Conservation (phyloP, 371 early-diverging fungal species). For the Rhizopus delemar region DNA sequence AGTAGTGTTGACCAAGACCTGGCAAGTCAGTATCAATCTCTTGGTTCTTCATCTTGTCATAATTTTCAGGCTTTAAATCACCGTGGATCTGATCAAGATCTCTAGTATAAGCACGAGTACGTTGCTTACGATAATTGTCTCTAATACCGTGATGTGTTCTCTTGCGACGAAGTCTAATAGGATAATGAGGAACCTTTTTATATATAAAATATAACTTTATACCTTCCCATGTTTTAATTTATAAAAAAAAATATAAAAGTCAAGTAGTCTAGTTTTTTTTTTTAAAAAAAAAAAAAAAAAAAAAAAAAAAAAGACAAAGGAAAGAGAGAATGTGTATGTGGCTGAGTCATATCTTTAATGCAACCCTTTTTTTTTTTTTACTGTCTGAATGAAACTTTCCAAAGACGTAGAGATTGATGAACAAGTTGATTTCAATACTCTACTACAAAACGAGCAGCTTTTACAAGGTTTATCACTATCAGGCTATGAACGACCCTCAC, state of each 20-base stretch:
- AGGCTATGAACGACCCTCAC: slow-evolving; percentile 73
- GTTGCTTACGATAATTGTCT: slow-evolving; percentile 62
- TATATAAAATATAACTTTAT: background rate
- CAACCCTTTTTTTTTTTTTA: background rate
- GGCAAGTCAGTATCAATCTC: slow-evolving; percentile 86
- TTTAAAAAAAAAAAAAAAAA: slow-evolving; percentile 9
- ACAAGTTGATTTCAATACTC: slow-evolving; percentile 57
- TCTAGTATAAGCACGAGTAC: slow-evolving; percentile 69
- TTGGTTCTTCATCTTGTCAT: slow-evolving; percentile 59
- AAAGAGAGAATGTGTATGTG: slow-evolving; percentile 5
- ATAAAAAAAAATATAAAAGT: background rate
- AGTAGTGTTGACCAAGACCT: slow-evolving; percentile 87
- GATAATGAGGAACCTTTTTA: background rate
- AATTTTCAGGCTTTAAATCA: slow-evolving; percentile 76
- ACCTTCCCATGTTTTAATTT: slow-evolving; percentile 31
- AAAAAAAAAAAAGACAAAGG: slow-evolving; percentile 7
- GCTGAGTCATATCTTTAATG: slow-evolving; percentile 16
- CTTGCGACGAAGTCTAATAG: slow-evolving; percentile 63
- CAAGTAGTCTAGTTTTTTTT: background rate
- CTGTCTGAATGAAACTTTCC: slow-evolving; percentile 35
- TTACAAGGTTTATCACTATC: slow-evolving; percentile 55
- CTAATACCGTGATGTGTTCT: slow-evolving; percentile 72
- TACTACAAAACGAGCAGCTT: slow-evolving; percentile 51
- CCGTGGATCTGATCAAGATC: slow-evolving; percentile 93
- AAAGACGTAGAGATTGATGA: slow-evolving; percentile 62